Evolutionary conservation across 495 filamentous ascomycete species (phyloP), one percentile per base, ranked within the genome.

Genomic region (Daldinia caldariorum): DNA sequence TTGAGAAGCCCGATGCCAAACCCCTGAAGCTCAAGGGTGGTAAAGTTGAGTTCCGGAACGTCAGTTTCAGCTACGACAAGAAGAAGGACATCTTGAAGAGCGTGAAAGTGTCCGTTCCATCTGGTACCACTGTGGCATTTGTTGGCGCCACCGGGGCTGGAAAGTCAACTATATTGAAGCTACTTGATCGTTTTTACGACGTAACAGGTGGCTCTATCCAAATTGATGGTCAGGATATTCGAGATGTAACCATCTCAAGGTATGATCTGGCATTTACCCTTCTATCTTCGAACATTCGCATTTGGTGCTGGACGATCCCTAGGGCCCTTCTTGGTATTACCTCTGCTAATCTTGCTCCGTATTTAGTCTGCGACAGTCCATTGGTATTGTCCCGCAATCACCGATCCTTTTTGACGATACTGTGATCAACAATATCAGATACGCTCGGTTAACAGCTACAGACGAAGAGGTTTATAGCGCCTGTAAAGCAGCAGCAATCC

Each of bases 71-170:
- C 39, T 93, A 94, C 80, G 90, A 92, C 77, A 79, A 84, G 50
- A 84, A 89, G 63, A 89, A 90, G 76, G 80, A 83, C 8, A 88
- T 87, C 18, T 81, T 93, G 75, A 89, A 90, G 67, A 76, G 86
- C 49, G 80, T 94, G 65, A 88, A 80, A 71, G 89, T 94, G 69
- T 80, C 75, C 45, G 87, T 83, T 50, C 78, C 79, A 6, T 77
- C 85, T 1, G 92, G 92, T 14, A 83, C 85, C 60, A 92, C 89
- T 7, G 83, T 91, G 12, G 92, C 91, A 7, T 84, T 94, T 16
- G 92, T 94, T n/a, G 92, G 92, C 2, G 85, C 88, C 67, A 91
- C 90, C 3, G 92, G 92, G 20, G 86, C 86, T 26, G 92, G 92
- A 18, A 95, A 94, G 72, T 90, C 91, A 3, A 92, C 91, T 2